Evolutionary conservation across 2,329 filamentous ascomycete genomes (phyloP).

Genomic region (Stagonosporopsis cucurbitacearum): DNA sequence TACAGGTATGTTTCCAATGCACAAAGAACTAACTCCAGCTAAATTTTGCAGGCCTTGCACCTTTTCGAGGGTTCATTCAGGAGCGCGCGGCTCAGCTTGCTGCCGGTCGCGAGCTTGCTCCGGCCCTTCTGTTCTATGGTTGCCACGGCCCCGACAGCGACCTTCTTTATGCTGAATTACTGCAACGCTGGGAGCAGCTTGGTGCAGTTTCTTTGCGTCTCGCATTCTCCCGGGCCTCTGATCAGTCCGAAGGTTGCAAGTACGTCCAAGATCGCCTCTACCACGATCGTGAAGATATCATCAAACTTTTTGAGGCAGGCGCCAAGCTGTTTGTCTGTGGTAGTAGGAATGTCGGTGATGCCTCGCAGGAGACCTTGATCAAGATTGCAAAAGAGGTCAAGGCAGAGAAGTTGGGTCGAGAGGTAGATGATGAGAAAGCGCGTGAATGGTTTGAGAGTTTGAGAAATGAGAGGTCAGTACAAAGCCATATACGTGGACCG

Average conservation of each 20-base stretch:
- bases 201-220: slow-evolving; percentile 68
- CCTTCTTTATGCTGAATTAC: slow-evolving; percentile 65
- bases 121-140: slow-evolving; percentile 70
- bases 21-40: not conserved
- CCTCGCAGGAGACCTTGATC: slow-evolving; percentile 51
- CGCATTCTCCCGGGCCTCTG: slow-evolving; percentile 61
- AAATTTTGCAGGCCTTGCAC: slow-evolving; percentile 47
- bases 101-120: slow-evolving; percentile 61
- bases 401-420: slow-evolving; percentile 46
- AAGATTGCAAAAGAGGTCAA: slow-evolving; percentile 53
- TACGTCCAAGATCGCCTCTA: slow-evolving; percentile 62
- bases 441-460: slow-evolving; percentile 55
- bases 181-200: slow-evolving; percentile 64
- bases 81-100: slow-evolving; percentile 51
- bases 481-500: no score
- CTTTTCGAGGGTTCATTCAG: slow-evolving; percentile 54
- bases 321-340: slow-evolving; percentile 72
- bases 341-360: slow-evolving; percentile 56
- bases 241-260: slow-evolving; percentile 56
- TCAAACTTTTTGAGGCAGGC: slow-evolving; percentile 55
- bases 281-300: slow-evolving; percentile 54
- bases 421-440: slow-evolving; percentile 50
- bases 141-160: slow-evolving; percentile 64
- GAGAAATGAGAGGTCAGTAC: slow-evolving; percentile 49
- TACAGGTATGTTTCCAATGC: slow-evolving; percentile 25